Evolutionary conservation across 371 early-diverging fungal genomes (phyloP).

Genomic region (Parasitella parasitica): DNA sequence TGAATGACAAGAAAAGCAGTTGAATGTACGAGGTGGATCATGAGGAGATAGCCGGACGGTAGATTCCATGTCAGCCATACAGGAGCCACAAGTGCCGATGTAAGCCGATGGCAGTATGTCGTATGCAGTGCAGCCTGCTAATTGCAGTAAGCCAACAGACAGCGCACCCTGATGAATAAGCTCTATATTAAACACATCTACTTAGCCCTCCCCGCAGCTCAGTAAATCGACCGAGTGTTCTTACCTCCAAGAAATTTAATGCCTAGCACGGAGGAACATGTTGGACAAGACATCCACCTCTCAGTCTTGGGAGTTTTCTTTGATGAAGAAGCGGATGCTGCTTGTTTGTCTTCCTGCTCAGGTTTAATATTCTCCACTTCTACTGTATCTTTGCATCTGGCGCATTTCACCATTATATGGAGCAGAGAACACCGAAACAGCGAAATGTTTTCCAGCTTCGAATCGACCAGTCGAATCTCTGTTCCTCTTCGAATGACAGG

Average conservation of each 20-base stretch:
- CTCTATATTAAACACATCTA: constrained; percentile 28
- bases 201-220: too few species aligned
- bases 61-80: constrained; percentile 39
- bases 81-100: constrained; percentile 62
- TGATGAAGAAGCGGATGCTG: background rate
- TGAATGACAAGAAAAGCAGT: constrained; percentile 60
- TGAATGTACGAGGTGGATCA: constrained; percentile 34
- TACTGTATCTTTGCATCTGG: constrained; percentile 65
- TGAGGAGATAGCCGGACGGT: constrained; percentile 28
- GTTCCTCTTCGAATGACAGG: constrained; percentile 56
- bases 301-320: constrained; percentile 37
- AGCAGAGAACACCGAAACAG: constrained; percentile 63
- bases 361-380: constrained; percentile 59
- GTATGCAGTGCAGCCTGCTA: constrained; percentile 63
- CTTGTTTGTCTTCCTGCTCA: constrained; percentile 20
- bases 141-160: constrained; percentile 73
- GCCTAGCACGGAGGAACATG: constrained; percentile 66
- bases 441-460: constrained; percentile 59
- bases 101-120: constrained; percentile 70
- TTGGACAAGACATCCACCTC: constrained; percentile 65
- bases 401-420: constrained; percentile 67
- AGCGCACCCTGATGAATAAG: constrained; percentile 56
- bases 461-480: constrained; percentile 67
- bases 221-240: background rate
- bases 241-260: constrained; percentile 37